These are phyloP conservation scores for Kuraishia piskuri DNA, from an alignment of 805 yeast species.

Conservation along the genomic window DNA sequence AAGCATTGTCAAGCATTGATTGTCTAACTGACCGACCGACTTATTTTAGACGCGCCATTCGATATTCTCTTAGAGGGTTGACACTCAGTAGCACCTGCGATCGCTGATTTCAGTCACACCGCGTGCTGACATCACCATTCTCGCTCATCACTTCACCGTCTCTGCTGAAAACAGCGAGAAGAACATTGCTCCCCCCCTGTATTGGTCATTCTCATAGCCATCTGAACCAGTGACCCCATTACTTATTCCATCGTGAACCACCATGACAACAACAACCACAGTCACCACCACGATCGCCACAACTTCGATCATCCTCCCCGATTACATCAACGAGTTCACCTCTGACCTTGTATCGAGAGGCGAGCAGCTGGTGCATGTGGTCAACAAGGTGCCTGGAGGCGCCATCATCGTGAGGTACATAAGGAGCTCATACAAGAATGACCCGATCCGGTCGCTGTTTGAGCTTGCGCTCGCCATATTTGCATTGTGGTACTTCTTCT, in stretches of 20 bases:
- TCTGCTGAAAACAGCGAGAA: too few species aligned
- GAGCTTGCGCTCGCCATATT: slow-evolving; percentile 71
- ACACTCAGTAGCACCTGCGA: too few species aligned
- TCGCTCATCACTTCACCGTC: too few species aligned
- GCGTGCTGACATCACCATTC: too few species aligned
- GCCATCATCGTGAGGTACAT: slow-evolving; percentile 59
- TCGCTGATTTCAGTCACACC: too few species aligned
- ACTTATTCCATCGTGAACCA: background rate
- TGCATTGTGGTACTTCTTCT: slow-evolving; percentile 77
- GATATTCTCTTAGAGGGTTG: too few species aligned
- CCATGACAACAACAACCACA: background rate
- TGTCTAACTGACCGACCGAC: too few species aligned
- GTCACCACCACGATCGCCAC: slow-evolving; percentile 5
- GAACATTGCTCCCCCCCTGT: too few species aligned
- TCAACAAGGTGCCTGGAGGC: slow-evolving; percentile 42
- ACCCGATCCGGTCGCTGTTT: slow-evolving; percentile 81
- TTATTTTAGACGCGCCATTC: too few species aligned
- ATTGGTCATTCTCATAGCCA: too few species aligned
- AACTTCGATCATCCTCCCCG: slow-evolving; percentile 9
- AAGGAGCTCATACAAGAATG: slow-evolving; percentile 81
- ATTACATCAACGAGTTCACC: slow-evolving; percentile 6
- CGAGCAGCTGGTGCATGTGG: slow-evolving; percentile 1
- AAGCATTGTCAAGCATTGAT: too few species aligned
- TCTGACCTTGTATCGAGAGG: slow-evolving; percentile 1
- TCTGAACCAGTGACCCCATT: too few species aligned